Conservation (phyloP, 768 basidiomycete genomes). For the Xerocomellus intermedius region DNA sequence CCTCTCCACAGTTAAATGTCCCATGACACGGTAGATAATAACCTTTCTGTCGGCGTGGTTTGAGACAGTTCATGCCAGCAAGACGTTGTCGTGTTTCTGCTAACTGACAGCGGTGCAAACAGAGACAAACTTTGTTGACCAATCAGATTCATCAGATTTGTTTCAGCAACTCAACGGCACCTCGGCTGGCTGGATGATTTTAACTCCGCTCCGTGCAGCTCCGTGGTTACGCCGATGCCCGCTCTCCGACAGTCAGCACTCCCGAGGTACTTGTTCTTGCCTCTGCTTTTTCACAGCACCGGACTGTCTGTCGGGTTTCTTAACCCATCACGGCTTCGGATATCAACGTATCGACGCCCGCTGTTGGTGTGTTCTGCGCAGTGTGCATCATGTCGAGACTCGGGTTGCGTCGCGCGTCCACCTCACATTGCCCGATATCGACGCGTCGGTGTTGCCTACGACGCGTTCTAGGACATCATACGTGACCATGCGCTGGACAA, state of each 20-base stretch:
- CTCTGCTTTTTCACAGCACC: too few relatives aligned
- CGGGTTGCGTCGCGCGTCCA: too few relatives aligned
- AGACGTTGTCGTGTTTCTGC: background rate
- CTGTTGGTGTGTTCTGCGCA: background rate
- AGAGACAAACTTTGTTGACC: background rate
- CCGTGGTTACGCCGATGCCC: background rate
- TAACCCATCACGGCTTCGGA: background rate
- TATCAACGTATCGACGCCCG: background rate
- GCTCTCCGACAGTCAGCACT: background rate
- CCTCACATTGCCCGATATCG: background rate
- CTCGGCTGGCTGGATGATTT: background rate
- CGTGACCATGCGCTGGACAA: background rate
- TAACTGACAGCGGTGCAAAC: background rate
- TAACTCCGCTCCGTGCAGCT: constrained; percentile 4
- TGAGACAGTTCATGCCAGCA: background rate
- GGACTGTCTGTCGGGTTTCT: background rate
- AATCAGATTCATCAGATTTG: background rate
- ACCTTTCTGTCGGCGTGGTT: background rate
- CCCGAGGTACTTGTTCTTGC: too few relatives aligned
- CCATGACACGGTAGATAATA: background rate
- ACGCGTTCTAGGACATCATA: background rate
- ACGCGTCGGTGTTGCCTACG: background rate
- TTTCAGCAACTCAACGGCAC: background rate
- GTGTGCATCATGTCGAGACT: background rate
- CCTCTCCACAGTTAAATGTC: background rate